phyloP scores from a whole-genome alignment of 2,329 filamentous ascomycete species.

The Aureobasidium lini region DNA sequence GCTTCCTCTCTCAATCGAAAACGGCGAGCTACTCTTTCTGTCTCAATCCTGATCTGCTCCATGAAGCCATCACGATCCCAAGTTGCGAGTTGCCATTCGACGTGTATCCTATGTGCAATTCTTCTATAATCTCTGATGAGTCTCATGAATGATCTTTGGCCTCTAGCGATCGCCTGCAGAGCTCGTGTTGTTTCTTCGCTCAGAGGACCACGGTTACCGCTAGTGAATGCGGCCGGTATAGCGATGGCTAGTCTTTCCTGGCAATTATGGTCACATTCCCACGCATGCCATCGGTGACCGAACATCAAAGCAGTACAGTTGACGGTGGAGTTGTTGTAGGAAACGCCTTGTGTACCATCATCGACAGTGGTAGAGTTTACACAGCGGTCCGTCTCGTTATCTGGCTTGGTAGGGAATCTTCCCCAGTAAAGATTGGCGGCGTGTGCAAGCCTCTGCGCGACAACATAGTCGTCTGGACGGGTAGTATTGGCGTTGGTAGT shows the following conservation, averaged over 20 bases:
- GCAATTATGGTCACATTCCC: neutral
- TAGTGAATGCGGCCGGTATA: neutral
- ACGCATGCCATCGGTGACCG: neutral
- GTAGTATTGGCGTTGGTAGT: no score
- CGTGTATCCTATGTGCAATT: no score
- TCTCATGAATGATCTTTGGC: no score
- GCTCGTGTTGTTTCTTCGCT: no score
- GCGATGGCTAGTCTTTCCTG: neutral
- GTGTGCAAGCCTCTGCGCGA: neutral
- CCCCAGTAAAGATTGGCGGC: neutral
- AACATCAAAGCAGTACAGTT: neutral
- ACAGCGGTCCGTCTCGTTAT: neutral
- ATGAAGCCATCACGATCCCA: no score
- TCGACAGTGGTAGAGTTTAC: neutral
- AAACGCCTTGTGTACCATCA: neutral
- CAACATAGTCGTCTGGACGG: neutral
- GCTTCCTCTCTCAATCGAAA: no score
- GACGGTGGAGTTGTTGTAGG: neutral
- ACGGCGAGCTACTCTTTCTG: no score
- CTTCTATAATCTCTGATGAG: no score
- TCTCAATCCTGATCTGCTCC: no score
- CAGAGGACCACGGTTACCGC: no score
- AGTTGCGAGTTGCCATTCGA: no score
- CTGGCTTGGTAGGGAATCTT: neutral
- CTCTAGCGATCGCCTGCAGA: no score